Base-by-base conservation (phyloP, 805 yeast genomes). In the Cephaloascus fragrans region DNA sequence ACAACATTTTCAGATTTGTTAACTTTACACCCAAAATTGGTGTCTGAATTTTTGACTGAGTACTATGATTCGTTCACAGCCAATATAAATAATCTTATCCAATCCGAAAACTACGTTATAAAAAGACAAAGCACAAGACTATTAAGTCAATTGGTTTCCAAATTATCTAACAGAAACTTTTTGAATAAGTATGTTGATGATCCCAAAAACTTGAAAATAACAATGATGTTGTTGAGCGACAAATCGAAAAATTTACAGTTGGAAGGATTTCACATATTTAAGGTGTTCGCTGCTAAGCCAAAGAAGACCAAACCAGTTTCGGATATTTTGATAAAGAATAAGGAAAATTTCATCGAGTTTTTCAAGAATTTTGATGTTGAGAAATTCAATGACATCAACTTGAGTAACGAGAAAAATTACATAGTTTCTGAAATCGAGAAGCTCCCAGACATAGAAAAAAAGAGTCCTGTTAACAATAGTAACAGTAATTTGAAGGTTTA, bases 261-360 rank as follows among this genome's bases (percentile, higher is more conserved):
- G 39, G 97, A 93, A 57, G 88, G 95, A 3, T 93, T 93, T 54
- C 89, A 93, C 47, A 82, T 90, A 31, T 90, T 93, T 65, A 93
- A 90, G 61, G 83, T 89, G 32, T 87, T 93, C 59, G 88, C 88
- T n/a, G 97, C 96, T 3, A 93, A 93, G 58, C 98, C 98, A 4
- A 79, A 82, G 45, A 89, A 89, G 56, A 70, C 87, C 2, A 87
- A 81, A 55, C 77, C 81, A 5, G 78, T 93, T 2, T 62, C 73
- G 39, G 96, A 90, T 57, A 83, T 90, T 17, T 66, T 93, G 47
- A 75, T 80, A 35, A 88, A 89, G 53, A 93, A 93, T 58, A 77
- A 87, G 51, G 83, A 77, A 32, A 85, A 83, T 51, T 71, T 90
- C 44, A 57, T 89, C 31, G 67, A 68, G 26, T 87, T 85, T 53